Base-by-base conservation (phyloP, 352 stramenopile species). In the Thalassiosira allenii region DNA sequence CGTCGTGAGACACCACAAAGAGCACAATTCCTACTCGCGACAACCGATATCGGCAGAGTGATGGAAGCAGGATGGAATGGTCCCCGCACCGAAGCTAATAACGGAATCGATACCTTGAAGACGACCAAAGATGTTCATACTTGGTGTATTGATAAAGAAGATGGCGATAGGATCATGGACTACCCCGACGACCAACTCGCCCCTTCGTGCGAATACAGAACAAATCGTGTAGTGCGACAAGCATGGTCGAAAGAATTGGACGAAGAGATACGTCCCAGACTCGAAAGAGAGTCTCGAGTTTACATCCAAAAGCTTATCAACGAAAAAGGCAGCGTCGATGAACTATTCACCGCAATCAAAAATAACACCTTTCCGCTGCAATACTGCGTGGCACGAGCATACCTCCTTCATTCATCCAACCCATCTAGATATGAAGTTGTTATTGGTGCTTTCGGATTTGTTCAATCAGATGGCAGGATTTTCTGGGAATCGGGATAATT, bases 371-470 rank as follows among this genome's bases (percentile, higher is more conserved):
- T 47, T 17, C 37, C 37, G 17, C 17, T 47, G 37, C 37, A 47
- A 9, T 47, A 47, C 9, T 47, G 37, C 17, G 17, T 17, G 37
- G 37, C 37, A 47, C 37, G 37, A 47, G 37, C 37, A 17, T 47
- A 17, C 37, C 37, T 47, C 37, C 37, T 47, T 17, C 17, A 47
- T 47, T 47, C 37, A 47, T 47, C 37, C 37, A 47, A 47, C 37
- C 37, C 37, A 47, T 47, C 37, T 8, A 47, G 17, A 47, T 47
- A 47, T 17, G 37, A 47, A 47, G 37, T 47, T 8, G 37, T 47
- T 47, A 47, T 47, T 47, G 37, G 37, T 47, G 37, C 37, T 17
- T 47, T 47, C 17, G 37, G 37, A 47, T 47, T 47, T 47, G 37
- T 47, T 47, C 37, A 47, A 47, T 17, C 37, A 17, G 37, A 47